Percentiles rank a stretch among this genome's conserved stretches.
These are phyloP conservation scores for Leccinum obscurum DNA, from an alignment of 768 basidiomycete species.

Conservation along the genomic window DNA sequence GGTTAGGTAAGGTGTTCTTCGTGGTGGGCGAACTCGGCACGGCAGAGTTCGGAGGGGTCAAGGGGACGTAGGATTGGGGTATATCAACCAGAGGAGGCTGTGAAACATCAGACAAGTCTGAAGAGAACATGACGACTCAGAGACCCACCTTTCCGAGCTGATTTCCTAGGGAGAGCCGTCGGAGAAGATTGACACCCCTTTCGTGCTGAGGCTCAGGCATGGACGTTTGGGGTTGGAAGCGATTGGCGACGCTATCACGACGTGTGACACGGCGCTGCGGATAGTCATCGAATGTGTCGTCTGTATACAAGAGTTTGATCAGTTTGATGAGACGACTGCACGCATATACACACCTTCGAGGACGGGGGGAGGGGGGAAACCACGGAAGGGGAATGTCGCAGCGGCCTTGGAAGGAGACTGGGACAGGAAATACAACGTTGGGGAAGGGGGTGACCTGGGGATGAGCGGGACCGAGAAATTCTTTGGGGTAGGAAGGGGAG, in stretches of 20 bases:
- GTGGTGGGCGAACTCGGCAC: conserved; percentile 30
- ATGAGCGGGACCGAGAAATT: conserved; percentile 43
- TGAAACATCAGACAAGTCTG: not conserved
- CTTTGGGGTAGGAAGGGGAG: conserved; percentile 52
- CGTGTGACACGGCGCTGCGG: conserved; percentile 52
- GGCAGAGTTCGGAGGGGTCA: conserved; percentile 54
- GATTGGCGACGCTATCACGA: conserved; percentile 57
- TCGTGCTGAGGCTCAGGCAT: conserved; percentile 53
- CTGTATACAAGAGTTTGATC: conserved; percentile 18
- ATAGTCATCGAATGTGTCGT: conserved; percentile 43
- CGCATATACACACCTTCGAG: conserved; percentile 54
- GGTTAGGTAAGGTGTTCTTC: conserved; percentile 26
- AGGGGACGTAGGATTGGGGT: conserved; percentile 35
- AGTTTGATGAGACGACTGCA: not conserved
- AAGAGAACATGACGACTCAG: not conserved
- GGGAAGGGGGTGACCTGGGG: conserved; percentile 60
- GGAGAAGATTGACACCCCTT: conserved; percentile 68
- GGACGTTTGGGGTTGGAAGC: conserved; percentile 50
- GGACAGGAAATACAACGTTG: conserved; percentile 67
- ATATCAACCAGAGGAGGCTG: conserved; percentile 18
- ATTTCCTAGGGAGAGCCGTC: conserved; percentile 71
- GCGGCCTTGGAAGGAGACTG: conserved; percentile 58
- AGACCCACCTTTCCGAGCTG: conserved; percentile 57
- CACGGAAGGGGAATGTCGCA: conserved; percentile 62
- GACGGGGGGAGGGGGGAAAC: conserved; percentile 50